Conservation (phyloP, 768 basidiomycete genomes). For the Russula sp. region DNA sequence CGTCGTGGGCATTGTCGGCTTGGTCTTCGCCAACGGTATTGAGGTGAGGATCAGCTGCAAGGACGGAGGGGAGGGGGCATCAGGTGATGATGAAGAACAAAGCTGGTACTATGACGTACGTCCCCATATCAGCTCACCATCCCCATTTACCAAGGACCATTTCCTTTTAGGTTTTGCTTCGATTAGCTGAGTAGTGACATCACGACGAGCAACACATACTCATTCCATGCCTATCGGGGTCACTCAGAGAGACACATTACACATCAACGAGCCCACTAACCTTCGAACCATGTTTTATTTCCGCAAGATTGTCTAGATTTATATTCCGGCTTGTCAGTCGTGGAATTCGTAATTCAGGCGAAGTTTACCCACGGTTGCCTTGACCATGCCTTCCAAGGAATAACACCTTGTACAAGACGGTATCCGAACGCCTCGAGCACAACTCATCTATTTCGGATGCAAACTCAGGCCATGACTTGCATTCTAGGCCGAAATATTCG, state of each 20-base stretch:
- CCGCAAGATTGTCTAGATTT: constrained; percentile 17
- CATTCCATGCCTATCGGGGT: constrained; percentile 13
- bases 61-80: neutral
- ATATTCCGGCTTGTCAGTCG: neutral
- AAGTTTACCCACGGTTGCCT: constrained; percentile 7
- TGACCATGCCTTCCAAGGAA: constrained; percentile 16
- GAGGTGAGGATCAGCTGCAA: constrained; percentile 19
- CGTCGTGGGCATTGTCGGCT: constrained; percentile 14
- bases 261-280: neutral
- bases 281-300: constrained; percentile 11
- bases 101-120: constrained; percentile 10
- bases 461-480: constrained; percentile 9
- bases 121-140: constrained; percentile 18
- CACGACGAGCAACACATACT: neutral
- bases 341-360: neutral
- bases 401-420: constrained; percentile 12
- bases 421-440: neutral
- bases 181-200: neutral
- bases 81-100: neutral
- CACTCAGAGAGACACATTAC: neutral
- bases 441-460: neutral
- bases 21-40: constrained; percentile 20
- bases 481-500: constrained; percentile 13
- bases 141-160: constrained; percentile 18
- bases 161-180: constrained; percentile 7